These are phyloP conservation scores for Penicillium crystallinum DNA, from an alignment of 495 filamentous ascomycete genomes.

Conservation along the genomic window DNA sequence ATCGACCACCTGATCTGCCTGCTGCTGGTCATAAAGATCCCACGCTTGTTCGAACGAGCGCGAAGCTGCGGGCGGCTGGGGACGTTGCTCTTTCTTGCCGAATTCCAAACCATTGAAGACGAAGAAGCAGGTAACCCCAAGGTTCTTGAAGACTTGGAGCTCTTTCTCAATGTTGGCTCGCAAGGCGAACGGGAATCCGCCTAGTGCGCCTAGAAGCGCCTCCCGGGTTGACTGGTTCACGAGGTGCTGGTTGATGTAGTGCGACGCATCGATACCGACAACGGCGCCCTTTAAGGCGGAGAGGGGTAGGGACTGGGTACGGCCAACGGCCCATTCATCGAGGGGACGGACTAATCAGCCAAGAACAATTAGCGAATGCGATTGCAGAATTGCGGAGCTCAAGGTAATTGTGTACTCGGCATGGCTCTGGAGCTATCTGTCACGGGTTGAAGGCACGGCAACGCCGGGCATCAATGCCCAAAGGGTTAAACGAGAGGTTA, in stretches of 20 bases:
- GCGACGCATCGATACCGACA: constrained; percentile 82
- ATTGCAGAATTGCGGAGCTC: constrained; percentile 1
- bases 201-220: constrained; percentile 82
- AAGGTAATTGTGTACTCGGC: constrained; percentile 32
- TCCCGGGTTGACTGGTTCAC: constrained; percentile 64
- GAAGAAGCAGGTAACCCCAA: constrained; percentile 65
- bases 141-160: constrained; percentile 58
- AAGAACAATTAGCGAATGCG: constrained; percentile 8
- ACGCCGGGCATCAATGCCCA: constrained; percentile 28
- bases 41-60: constrained; percentile 62
- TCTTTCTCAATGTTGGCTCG: constrained; percentile 66
- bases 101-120: constrained; percentile 84
- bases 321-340: constrained; percentile 52
- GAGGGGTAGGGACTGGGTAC: constrained; percentile 51
- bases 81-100: constrained; percentile 60
- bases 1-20: constrained; percentile 70
- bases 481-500: constrained; percentile 6
- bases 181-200: constrained; percentile 78
- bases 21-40: constrained; percentile 76
- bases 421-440: constrained; percentile 35
- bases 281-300: constrained; percentile 63
- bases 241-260: constrained; percentile 77
- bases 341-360: constrained; percentile 49
- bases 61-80: constrained; percentile 39
- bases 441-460: constrained; percentile 26